phyloP scores from a whole-genome alignment of 1,139 yeast species.

The Cylindricascospora bacillispora region DNA sequence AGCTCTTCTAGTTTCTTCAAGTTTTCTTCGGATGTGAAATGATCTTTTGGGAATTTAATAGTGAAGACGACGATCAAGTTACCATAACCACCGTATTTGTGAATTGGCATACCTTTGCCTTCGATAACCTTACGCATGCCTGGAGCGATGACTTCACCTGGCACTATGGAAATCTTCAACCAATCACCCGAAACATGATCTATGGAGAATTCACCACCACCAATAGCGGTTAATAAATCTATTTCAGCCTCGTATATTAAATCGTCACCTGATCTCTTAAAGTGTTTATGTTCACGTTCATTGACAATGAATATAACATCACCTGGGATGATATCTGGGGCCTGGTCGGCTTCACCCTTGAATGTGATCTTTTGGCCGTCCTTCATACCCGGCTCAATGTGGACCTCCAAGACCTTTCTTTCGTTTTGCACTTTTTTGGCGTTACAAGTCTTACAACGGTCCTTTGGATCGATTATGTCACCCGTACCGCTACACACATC shows the following conservation, averaged over 20 bases:
- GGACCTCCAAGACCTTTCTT: constrained; percentile 88
- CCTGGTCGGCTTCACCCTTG: constrained; percentile 96
- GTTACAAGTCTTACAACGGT: constrained; percentile 74
- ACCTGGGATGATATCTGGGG: constrained; percentile 90
- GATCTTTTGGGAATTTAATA: constrained; percentile 55
- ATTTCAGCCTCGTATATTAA: constrained; percentile 75
- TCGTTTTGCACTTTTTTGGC: constrained; percentile 85
- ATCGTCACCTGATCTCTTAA: constrained; percentile 53
- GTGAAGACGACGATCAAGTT: constrained; percentile 58
- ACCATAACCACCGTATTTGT: constrained; percentile 65
- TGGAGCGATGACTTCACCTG: constrained; percentile 91
- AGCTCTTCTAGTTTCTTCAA: constrained; percentile 51
- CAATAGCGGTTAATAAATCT: constrained; percentile 85
- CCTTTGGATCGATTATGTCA: constrained; percentile 75
- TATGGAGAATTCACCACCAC: constrained; percentile 86
- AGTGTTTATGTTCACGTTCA: constrained; percentile 43
- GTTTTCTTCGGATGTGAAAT: constrained; percentile 55
- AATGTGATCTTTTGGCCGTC: constrained; percentile 87
- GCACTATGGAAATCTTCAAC: constrained; percentile 66
- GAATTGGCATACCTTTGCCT: constrained; percentile 92
- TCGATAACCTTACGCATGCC: constrained; percentile 71
- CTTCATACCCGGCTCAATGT: constrained; percentile 94
- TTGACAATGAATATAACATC: constrained; percentile 88
- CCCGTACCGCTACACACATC: constrained; percentile 89
- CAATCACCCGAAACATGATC: constrained; percentile 83